phyloP scores from a whole-genome alignment of 495 filamentous ascomycete genomes.

The Evernia prunastri region DNA sequence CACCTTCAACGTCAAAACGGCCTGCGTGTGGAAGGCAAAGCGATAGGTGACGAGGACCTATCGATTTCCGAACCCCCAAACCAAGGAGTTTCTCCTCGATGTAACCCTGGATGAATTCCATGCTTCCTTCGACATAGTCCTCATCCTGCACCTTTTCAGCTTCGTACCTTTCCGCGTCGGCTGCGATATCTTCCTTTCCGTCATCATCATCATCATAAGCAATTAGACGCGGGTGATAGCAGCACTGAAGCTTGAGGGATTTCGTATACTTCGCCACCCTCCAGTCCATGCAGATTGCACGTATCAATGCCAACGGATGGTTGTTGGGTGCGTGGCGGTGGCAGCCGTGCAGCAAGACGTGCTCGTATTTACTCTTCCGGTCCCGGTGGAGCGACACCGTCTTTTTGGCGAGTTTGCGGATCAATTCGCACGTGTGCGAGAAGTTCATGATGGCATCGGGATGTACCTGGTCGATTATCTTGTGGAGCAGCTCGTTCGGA shows the following conservation, averaged over 20 bases:
- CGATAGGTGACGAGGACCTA: no score
- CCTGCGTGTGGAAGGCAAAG: not conserved
- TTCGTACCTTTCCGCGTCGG: not conserved
- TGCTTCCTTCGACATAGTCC: accelerated
- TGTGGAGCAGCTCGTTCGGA: not conserved
- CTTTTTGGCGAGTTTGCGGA: not conserved
- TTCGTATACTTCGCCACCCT: not conserved
- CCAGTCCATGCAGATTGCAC: not conserved
- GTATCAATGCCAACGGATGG: not conserved
- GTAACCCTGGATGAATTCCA: not conserved
- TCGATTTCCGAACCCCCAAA: not conserved
- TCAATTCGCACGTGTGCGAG: not conserved
- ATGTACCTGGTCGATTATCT: not conserved
- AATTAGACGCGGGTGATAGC: not conserved
- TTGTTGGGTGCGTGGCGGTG: not conserved
- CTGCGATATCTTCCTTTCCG: not conserved
- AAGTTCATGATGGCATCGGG: not conserved
- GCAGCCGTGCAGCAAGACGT: not conserved
- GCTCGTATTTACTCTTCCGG: not conserved
- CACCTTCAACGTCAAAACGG: not conserved
- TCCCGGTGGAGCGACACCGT: not conserved
- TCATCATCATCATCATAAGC: not conserved
- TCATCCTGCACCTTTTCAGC: not conserved
- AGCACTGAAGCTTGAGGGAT: not conserved
- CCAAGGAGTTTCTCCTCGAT: not conserved